Conservation (phyloP, 164 flowering plant genomes). For the Protea cynaroides region DNA sequence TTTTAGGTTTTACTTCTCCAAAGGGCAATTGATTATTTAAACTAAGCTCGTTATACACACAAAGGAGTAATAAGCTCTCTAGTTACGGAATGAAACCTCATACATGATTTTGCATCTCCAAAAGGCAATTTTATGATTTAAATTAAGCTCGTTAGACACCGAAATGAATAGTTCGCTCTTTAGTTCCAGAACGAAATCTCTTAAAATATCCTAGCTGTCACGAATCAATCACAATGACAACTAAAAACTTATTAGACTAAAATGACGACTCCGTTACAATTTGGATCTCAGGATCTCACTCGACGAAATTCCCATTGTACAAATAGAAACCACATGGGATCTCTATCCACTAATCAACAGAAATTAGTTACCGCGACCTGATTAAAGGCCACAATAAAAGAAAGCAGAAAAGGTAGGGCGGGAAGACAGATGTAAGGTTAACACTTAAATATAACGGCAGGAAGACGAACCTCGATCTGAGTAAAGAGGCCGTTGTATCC, state of each 20-base stretch:
- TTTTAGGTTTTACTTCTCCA: background rate
- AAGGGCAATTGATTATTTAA: background rate
- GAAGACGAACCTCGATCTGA: constrained; percentile 70
- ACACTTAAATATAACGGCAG: background rate
- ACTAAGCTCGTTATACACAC: background rate
- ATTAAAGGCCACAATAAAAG: background rate
- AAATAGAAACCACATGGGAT: background rate
- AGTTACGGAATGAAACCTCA: background rate
- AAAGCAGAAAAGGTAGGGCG: background rate
- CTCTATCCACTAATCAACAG: background rate
- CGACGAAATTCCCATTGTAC: background rate
- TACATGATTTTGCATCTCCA: background rate
- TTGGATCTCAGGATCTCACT: background rate
- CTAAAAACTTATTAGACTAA: background rate
- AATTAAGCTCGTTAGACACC: background rate
- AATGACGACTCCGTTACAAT: background rate
- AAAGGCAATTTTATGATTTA: background rate
- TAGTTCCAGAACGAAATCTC: background rate
- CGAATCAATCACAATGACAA: background rate
- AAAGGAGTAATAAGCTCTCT: background rate
- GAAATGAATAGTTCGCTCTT: background rate
- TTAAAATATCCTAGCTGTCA: background rate
- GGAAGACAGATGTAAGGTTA: background rate
- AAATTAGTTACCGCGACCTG: background rate
- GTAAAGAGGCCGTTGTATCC: constrained; percentile 60